These are phyloP conservation scores for Corrigiola litoralis DNA, from an alignment of 179 eudicot species.

Conservation along the genomic window DNA sequence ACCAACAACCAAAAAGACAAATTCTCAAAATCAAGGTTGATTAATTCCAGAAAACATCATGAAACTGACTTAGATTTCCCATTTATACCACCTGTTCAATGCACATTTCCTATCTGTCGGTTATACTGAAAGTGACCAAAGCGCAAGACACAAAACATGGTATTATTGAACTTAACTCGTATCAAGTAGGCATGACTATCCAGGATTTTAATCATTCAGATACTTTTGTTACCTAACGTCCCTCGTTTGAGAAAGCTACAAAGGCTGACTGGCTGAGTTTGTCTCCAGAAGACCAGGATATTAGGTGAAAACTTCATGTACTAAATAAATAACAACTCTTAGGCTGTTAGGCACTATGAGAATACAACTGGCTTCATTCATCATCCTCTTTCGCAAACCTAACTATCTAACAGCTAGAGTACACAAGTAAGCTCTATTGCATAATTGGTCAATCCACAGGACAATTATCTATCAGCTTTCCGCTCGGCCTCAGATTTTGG, in stretches of 20 bases:
- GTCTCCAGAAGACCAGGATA: neutral
- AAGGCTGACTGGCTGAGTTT: neutral
- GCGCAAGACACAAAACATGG: no score
- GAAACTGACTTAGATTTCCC: no score
- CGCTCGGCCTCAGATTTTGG: neutral
- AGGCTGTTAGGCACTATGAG: neutral
- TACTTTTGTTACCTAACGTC: no score
- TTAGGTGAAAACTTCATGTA: neutral
- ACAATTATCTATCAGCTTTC: neutral
- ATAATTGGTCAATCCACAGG: neutral
- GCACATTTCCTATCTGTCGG: no score
- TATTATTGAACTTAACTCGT: no score
- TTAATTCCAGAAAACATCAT: no score
- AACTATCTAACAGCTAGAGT: neutral
- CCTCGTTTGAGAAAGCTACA: neutral
- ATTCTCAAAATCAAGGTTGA: no score
- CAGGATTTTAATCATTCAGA: neutral
- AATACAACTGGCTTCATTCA: neutral
- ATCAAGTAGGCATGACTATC: neutral
- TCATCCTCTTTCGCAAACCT: neutral
- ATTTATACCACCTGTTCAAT: no score
- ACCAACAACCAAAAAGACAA: no score
- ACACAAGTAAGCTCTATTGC: slow-evolving; percentile 1
- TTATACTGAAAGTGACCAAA: no score
- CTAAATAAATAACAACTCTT: neutral